These are phyloP conservation scores for Brassica juncea DNA, from an alignment of 345 rosid genomes.

Conservation along the genomic window DNA sequence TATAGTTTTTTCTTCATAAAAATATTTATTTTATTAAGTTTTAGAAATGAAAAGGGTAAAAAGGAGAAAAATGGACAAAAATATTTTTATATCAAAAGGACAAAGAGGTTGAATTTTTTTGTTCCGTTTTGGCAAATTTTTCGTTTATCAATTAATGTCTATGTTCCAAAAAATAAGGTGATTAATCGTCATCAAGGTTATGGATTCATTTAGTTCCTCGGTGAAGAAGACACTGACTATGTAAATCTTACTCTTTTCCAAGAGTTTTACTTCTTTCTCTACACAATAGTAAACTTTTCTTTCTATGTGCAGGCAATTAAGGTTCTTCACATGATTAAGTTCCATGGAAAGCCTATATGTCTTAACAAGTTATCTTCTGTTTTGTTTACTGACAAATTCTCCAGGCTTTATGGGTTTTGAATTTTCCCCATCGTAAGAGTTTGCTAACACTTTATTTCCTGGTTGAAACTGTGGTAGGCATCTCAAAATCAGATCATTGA, in stretches of 20 bases:
- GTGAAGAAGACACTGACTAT: constrained; percentile 98
- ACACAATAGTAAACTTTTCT: not conserved
- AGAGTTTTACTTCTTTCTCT: not conserved
- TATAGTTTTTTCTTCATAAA: too few species aligned
- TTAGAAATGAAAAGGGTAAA: too few species aligned
- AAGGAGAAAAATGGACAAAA: too few species aligned
- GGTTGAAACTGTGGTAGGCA: constrained; percentile 51
- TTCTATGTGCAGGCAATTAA: constrained; percentile 68
- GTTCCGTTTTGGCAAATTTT: too few species aligned
- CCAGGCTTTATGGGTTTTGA: not conserved
- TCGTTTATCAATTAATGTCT: constrained; percentile 67
- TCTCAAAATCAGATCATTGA: constrained; percentile 97
- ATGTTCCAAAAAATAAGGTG: constrained; percentile 95
- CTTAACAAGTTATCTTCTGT: constrained; percentile 71
- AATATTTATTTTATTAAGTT: too few species aligned
- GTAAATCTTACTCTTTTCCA: constrained; percentile 44
- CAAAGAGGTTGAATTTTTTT: too few species aligned
- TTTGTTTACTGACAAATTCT: not conserved
- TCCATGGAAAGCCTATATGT: constrained; percentile 87
- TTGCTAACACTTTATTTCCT: constrained; percentile 2
- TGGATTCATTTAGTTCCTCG: constrained; percentile 84
- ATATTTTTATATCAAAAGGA: too few species aligned
- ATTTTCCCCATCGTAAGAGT: not conserved
- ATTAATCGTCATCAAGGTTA: constrained; percentile 82
- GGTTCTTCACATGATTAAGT: constrained; percentile 29